These are phyloP conservation scores for Candida parachauliodes DNA, from an alignment of 805 yeast species.

Conservation along the genomic window DNA sequence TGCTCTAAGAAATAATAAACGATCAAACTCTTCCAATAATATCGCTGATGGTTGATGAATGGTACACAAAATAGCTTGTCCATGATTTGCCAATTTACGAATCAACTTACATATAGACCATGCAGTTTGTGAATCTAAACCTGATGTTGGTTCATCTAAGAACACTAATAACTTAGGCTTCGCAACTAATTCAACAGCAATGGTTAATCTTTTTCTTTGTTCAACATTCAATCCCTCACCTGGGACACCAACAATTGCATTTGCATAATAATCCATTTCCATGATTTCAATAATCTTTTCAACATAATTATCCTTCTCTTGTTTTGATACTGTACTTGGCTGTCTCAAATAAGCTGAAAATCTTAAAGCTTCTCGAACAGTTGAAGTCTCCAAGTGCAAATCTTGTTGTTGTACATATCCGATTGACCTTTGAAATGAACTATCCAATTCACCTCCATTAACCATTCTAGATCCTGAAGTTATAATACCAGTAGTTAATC, in stretches of 20 bases:
- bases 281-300: conserved; percentile 62
- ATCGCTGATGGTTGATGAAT: conserved; percentile 83
- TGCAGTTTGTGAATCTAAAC: conserved; percentile 35
- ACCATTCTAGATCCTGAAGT: conserved; percentile 56
- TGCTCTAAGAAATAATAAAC: conserved; percentile 57
- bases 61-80: conserved; percentile 43
- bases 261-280: conserved; percentile 67
- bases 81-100: conserved; percentile 31
- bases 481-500: conserved; percentile 70
- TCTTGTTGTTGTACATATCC: conserved; percentile 83
- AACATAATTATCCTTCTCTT: conserved; percentile 63
- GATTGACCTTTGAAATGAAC: conserved; percentile 69
- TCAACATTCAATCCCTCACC: conserved; percentile 53
- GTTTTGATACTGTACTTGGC: conserved; percentile 51
- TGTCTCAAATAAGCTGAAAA: conserved; percentile 73
- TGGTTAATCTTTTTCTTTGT: conserved; percentile 32
- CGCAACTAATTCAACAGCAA: conserved; percentile 37
- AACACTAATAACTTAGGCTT: conserved; percentile 31
- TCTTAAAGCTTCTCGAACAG: conserved; percentile 71
- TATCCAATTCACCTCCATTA: conserved; percentile 59
- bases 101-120: conserved; percentile 32
- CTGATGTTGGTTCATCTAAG: conserved; percentile 39
- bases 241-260: conserved; percentile 71
- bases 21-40: conserved; percentile 68
- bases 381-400: conserved; percentile 61